These are phyloP conservation scores for Chytridium lagenaria DNA, from an alignment of 371 early-diverging fungal species.

Conservation along the genomic window DNA sequence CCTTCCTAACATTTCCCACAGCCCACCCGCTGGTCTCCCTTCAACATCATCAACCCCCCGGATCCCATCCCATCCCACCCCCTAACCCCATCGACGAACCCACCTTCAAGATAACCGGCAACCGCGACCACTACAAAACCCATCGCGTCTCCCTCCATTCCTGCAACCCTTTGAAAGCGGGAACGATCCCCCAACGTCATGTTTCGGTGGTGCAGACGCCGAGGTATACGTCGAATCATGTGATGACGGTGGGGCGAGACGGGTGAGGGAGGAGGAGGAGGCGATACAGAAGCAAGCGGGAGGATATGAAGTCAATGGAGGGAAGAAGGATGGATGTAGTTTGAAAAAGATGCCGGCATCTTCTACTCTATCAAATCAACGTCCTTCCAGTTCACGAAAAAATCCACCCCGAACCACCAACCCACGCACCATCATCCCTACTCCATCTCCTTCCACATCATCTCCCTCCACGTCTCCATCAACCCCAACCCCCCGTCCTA, in stretches of 20 bases:
- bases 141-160: not conserved
- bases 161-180: slow-evolving; percentile 10
- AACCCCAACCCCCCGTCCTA: not conserved
- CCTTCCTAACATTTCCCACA: slow-evolving; percentile 6
- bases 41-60: slow-evolving; percentile 40
- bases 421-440: no score
- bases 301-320: no score
- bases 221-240: no score
- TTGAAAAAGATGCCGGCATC: not conserved
- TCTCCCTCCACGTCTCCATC: not conserved
- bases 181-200: no score
- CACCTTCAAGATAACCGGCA: slow-evolving; percentile 38
- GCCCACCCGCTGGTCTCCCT: slow-evolving; percentile 40
- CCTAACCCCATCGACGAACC: not conserved
- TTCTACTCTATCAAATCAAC: not conserved
- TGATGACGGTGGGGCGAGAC: no score
- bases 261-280: no score
- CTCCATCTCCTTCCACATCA: not conserved
- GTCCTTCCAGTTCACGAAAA: not conserved
- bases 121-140: slow-evolving; percentile 20
- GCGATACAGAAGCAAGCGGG: no score
- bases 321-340: no score
- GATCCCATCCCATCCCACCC: slow-evolving; percentile 24
- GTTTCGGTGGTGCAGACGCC: no score
- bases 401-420: not conserved